Evolutionary conservation across 2,329 filamentous ascomycete genomes (phyloP).

Genomic region (Rugonectria rugulosa): DNA sequence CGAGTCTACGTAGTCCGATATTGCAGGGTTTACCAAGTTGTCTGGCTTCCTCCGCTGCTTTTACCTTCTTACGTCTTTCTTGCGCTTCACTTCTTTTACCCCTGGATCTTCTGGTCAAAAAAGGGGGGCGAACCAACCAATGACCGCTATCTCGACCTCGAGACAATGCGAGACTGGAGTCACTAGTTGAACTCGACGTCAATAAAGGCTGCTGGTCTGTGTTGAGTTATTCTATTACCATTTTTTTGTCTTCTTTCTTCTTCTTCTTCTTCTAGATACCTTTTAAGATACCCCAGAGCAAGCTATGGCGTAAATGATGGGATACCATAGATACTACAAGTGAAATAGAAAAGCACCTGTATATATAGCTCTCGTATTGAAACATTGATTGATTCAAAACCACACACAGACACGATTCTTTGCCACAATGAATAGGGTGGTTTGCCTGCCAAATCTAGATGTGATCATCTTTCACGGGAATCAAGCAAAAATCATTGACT

Average conservation of each 20-base stretch:
- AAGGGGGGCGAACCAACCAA: not conserved
- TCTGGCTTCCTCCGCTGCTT: not conserved
- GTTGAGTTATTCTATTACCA: slow-evolving; percentile 6
- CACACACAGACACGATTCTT: too few relatives aligned
- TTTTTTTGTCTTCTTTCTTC: not conserved
- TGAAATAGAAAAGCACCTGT: not conserved
- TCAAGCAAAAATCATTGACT: too few relatives aligned
- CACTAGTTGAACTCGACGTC: not conserved
- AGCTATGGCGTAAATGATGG: slow-evolving; percentile 1
- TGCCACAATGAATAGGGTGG: too few relatives aligned
- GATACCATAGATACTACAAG: not conserved
- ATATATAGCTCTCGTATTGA: not conserved
- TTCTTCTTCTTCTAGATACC: not conserved
- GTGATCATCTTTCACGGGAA: too few relatives aligned
- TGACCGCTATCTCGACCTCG: not conserved
- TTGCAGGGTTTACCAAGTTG: not conserved
- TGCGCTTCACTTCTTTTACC: slow-evolving; percentile 8
- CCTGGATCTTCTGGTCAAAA: not conserved
- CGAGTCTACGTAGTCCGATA: slow-evolving; percentile 33
- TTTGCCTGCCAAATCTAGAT: too few relatives aligned
- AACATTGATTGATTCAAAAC: too few relatives aligned
- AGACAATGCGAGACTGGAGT: not conserved
- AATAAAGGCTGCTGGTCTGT: not conserved
- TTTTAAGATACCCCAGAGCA: slow-evolving; percentile 17
- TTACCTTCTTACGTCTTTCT: not conserved